Evolutionary conservation across 2,329 filamentous ascomycete genomes (phyloP).

Genomic region (Mycocentrospora acerina): DNA sequence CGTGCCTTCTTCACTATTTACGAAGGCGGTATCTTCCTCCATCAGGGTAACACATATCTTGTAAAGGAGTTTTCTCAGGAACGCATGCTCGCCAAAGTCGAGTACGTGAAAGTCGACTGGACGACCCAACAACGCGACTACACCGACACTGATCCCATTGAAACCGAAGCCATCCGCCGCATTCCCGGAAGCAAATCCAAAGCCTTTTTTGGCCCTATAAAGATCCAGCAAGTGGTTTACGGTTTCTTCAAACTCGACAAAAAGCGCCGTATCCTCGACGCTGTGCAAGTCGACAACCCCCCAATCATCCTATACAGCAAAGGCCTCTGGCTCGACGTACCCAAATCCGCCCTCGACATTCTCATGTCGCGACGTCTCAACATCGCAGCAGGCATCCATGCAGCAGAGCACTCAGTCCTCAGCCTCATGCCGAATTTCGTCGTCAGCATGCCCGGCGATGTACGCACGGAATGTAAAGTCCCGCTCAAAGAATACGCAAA

Average conservation of each 20-base stretch:
- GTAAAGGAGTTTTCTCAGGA: constrained; percentile 87
- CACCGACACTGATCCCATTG: constrained; percentile 90
- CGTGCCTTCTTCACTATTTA: constrained; percentile 96
- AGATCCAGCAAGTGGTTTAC: constrained; percentile 85
- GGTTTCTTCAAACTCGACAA: constrained; percentile 98
- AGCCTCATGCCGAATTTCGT: constrained; percentile 88
- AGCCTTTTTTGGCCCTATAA: constrained; percentile 84
- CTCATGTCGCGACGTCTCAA: constrained; percentile 72
- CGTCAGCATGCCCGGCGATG: constrained; percentile 84
- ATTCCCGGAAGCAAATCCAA: constrained; percentile 65
- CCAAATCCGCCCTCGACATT: constrained; percentile 75
- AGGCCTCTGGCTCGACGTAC: constrained; percentile 95
- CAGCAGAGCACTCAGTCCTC: constrained; percentile 88
- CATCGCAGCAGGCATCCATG: constrained; percentile 86
- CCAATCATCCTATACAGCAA: constrained; percentile 82
- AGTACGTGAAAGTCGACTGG: constrained; percentile 90
- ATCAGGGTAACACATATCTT: constrained; percentile 91
- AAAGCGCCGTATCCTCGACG: constrained; percentile 81
- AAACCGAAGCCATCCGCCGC: constrained; percentile 81
- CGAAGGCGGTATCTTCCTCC: constrained; percentile 93
- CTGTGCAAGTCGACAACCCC: constrained; percentile 89
- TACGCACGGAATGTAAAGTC: constrained; percentile 91
- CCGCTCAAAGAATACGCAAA: constrained; percentile 83
- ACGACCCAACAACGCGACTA: constrained; percentile 90
- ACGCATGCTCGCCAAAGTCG: constrained; percentile 79